These are phyloP conservation scores for Thelonectria discophora DNA, from an alignment of 2,329 filamentous ascomycete species.

Conservation along the genomic window DNA sequence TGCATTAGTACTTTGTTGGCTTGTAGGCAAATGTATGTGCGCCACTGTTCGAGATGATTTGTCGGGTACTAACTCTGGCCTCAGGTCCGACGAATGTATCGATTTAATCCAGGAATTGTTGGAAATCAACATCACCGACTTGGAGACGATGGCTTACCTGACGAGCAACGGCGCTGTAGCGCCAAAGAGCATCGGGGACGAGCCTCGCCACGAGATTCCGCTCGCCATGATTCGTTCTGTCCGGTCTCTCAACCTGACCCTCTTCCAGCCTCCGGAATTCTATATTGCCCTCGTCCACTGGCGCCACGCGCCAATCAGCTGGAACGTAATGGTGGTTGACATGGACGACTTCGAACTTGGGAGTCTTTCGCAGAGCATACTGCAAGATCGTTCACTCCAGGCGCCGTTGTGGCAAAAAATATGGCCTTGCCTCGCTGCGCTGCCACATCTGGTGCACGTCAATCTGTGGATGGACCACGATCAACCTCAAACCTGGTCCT, in stretches of 20 bases:
- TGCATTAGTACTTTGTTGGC: constrained; percentile 14
- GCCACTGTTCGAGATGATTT: neutral
- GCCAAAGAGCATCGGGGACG: neutral
- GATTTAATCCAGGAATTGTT: constrained; percentile 9
- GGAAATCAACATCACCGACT: constrained; percentile 15
- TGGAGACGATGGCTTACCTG: constrained; percentile 6
- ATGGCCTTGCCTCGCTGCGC: constrained; percentile 6
- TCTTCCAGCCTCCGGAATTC: constrained; percentile 9
- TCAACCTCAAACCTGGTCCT: constrained; percentile 11
- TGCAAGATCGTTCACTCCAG: neutral
- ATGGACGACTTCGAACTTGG: neutral
- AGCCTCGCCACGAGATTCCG: constrained; percentile 9
- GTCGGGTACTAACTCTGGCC: neutral
- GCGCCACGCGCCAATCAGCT: neutral
- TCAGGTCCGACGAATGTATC: constrained; percentile 16
- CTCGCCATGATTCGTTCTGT: constrained; percentile 7
- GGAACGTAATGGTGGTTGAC: neutral
- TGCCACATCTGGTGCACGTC: constrained; percentile 6
- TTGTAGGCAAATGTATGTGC: constrained; percentile 9
- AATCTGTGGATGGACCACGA: constrained; percentile 21
- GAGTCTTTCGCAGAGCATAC: neutral
- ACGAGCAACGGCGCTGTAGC: neutral
- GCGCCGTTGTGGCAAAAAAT: neutral
- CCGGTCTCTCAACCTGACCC: constrained; percentile 9
- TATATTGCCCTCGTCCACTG: constrained; percentile 14